Base-by-base conservation (phyloP, 257 asterid species). In the Echites panduratus region DNA sequence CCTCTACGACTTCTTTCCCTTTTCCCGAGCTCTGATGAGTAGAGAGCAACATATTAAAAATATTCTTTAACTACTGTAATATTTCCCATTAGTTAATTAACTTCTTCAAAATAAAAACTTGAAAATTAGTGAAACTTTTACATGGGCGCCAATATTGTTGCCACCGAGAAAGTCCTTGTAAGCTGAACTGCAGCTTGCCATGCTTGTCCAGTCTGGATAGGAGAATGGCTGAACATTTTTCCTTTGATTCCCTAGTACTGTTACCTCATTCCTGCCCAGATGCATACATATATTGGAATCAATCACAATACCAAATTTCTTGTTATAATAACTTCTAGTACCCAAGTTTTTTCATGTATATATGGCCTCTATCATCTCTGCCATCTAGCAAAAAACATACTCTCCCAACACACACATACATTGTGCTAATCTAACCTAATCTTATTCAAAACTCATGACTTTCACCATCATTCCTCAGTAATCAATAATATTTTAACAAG, bases 251-350 rank as follows among this genome's bases (percentile, higher is more conserved):
- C 78, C 73, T 26, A 58, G 2, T 41, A 77, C 29, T 59, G 59
- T 62, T 14, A 62, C 72, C 24, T 74, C 78, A 62, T 77, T 85
- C 87, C 91, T 87, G 29, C 52, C 75, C 17, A 71, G 8, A 24
- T 44, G 26, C 49, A 41, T 24, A 64, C 70, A 2, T 61, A 50
- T 41, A n/a, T n/a, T n/a, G n/a, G n/a, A n/a, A n/a, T n/a, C n/a
- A n/a, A n/a, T n/a, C n/a, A n/a, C n/a, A n/a, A n/a, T n/a, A n/a
- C n/a, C n/a, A n/a, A n/a, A n/a, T n/a, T n/a, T n/a, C n/a, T n/a
- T n/a, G n/a, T n/a, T n/a, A n/a, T n/a, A n/a, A n/a, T n/a, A n/a
- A n/a, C n/a, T n/a, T n/a, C n/a, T n/a, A n/a, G n/a, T n/a, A n/a
- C n/a, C n/a, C n/a, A n/a, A n/a, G n/a, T n/a, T n/a, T n/a, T n/a